Base-by-base conservation (phyloP, 345 rosid species). In the Murraya koenigii region DNA sequence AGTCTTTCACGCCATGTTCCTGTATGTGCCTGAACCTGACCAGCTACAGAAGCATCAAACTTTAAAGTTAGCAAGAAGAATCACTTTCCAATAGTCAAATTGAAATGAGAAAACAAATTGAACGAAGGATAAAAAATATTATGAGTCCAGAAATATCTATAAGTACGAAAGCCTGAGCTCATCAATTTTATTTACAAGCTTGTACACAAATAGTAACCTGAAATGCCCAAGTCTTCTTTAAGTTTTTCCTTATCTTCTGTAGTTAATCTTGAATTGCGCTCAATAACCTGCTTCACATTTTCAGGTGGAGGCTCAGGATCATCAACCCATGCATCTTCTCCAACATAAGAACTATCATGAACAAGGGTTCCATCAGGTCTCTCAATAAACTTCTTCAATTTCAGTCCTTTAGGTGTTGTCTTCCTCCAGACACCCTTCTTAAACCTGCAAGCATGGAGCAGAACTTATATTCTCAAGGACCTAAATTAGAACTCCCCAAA, bases 241-340 rank as follows among this genome's bases (percentile, higher is more conserved):
- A 93, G 82, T 71, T 88, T 86, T 85, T 87, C 82, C 89, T 93
- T 92, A 79, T 89, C 90, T 75, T 90, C 90, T 70, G 84, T 73
- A 80, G 82, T 89, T 63, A 95, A 85, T 78, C 79, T 86, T 47
- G 71, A 71, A 83, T 88, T 86, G 60, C 81, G 83, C 69, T 89
- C 90, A 74, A 90, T 90, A 68, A 90, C 83, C 67, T 85, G 84
- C 77, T 88, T 89, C 62, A 90, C 77, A 75, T 83, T 86, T 63
- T 86, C 90, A 64, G 82, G 71, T 26, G 94, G 83, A 64, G 92
- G 76, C 77, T 86, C 84, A 61, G 86, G 85, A 80, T 87, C 97
- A 54, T 93, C 94, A 77, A 88, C 87, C 97, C 97, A 95, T 66
- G 95, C 97, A 87, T 85, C 90, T 88, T 95, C 97, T 79, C 98